Base-by-base conservation (phyloP, 768 basidiomycete species). In the Tricholoma saponaceum region DNA sequence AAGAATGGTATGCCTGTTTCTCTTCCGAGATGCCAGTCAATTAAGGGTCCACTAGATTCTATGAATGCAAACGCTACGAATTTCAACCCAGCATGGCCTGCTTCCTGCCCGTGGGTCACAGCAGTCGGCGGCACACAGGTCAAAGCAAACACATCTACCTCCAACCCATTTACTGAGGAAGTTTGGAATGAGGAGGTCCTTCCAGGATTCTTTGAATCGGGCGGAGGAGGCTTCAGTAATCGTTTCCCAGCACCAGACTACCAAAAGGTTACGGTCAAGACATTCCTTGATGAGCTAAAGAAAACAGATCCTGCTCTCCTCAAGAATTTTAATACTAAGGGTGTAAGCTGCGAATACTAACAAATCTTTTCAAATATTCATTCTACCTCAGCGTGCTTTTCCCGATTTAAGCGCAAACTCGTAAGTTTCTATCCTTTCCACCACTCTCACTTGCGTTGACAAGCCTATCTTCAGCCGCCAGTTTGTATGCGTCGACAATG, bases 31-130 rank as follows among this genome's bases (percentile, higher is more conserved):
- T 32, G 25, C 25, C 26, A 16, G 26, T 5, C 14, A 35, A 44
- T 5, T 44, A n/a, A 20, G 8, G 5, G 25, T 54, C 16, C 30
- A 9, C 14, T 14, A 75, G 74, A 71, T n/a, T 70, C 69, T 14
- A 64, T 70, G 62, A 76, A 71, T 32, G 65, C 59, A 1, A 64
- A 66, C 14, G 68, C 57, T 60, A 77, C 70, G 57, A 64, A 60
- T 20, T 83, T 82, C 66, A 76, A 74, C 57, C 80, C 82, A 0
- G 62, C 67, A 5, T 83, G 78, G 74, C 81, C 79, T 9, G 70
- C 60, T 6, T 66, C 74, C 0, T 80, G 78, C 60, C 78, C 78
- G 6, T 79, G 69, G 67, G 66, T 78, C 9, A 80, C 80, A 2
- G 67, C 73, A 2, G 75, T 82, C 13, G 79, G 80, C 10, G 79